Evolutionary conservation across 257 asterid species (phyloP).

Genomic region (Sherardia arvensis): DNA sequence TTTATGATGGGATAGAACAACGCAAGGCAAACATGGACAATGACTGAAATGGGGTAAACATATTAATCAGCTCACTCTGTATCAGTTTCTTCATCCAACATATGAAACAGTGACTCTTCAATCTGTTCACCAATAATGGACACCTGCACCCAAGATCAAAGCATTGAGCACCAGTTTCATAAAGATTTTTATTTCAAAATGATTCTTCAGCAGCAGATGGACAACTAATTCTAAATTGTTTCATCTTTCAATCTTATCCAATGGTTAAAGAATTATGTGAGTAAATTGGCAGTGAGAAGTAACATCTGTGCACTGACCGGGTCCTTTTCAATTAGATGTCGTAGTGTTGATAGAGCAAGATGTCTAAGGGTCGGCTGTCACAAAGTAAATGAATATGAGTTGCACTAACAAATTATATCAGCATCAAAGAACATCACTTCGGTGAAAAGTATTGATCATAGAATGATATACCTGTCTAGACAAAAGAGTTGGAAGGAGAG

Average conservation of each 20-base stretch:
- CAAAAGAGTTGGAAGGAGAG: conserved; percentile 89
- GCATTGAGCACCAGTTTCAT: not conserved
- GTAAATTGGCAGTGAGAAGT: conserved; percentile 12
- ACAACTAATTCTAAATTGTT: not conserved
- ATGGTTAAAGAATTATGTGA: not conserved
- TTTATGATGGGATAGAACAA: not conserved
- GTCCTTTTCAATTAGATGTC: conserved; percentile 97
- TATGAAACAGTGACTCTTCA: conserved; percentile 86
- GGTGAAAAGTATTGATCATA: not conserved
- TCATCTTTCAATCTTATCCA: not conserved
- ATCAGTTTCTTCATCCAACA: conserved; percentile 98
- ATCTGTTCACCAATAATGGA: conserved; percentile 76
- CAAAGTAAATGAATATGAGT: conserved; percentile 21
- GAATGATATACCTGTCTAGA: conserved; percentile 74
- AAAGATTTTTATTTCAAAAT: not conserved
- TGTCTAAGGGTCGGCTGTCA: conserved; percentile 88
- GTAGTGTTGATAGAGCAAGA: conserved; percentile 85
- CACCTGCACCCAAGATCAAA: conserved; percentile 35
- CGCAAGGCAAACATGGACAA: not conserved
- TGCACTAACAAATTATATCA: conserved; percentile 10
- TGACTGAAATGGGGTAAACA: not conserved
- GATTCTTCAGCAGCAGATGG: not conserved
- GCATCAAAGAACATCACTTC: not conserved
- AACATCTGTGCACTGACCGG: conserved; percentile 52
- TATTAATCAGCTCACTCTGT: conserved; percentile 56